A percentile compares a stretch with the other conserved stretches of the same genome.
Conservation (phyloP, 1,284 basidiomycete genomes). For the Stereum hirsutum region DNA sequence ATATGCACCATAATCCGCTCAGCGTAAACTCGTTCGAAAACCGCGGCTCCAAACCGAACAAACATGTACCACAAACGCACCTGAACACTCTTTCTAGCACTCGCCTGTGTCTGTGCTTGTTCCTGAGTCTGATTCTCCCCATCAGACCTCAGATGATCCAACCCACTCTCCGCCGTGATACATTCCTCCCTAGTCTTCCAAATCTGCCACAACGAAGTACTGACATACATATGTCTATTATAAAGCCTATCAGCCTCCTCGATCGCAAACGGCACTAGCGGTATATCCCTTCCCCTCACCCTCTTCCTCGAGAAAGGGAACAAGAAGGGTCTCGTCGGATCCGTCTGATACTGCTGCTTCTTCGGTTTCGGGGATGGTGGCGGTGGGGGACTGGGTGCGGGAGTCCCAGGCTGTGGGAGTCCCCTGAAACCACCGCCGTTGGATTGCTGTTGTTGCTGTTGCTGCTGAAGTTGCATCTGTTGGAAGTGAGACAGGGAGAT, state of each 20-base stretch:
- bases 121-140: constrained; percentile 25
- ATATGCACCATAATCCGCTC: no score
- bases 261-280: constrained; percentile 87
- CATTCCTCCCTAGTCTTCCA: constrained; percentile 94
- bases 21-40: no score
- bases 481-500: no score
- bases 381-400: constrained; percentile 86
- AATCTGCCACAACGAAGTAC: constrained; percentile 86
- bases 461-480: constrained; percentile 24
- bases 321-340: constrained; percentile 89
- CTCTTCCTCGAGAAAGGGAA: constrained; percentile 80
- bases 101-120: no score
- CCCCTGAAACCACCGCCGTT: constrained; percentile 33
- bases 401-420: constrained; percentile 67
- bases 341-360: constrained; percentile 98
- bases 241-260: constrained; percentile 94
- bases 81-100: no score
- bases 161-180: constrained; percentile 87
- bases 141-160: constrained; percentile 68
- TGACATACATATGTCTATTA: constrained; percentile 85
- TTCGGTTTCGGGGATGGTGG: constrained; percentile 88
- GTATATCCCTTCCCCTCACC: constrained; percentile 32
- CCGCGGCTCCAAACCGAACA: no score
- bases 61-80: no score
- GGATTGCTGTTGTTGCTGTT: constrained; percentile 24